phyloP scores from a whole-genome alignment of 371 early-diverging fungal species.

The Mucor irregularis region DNA sequence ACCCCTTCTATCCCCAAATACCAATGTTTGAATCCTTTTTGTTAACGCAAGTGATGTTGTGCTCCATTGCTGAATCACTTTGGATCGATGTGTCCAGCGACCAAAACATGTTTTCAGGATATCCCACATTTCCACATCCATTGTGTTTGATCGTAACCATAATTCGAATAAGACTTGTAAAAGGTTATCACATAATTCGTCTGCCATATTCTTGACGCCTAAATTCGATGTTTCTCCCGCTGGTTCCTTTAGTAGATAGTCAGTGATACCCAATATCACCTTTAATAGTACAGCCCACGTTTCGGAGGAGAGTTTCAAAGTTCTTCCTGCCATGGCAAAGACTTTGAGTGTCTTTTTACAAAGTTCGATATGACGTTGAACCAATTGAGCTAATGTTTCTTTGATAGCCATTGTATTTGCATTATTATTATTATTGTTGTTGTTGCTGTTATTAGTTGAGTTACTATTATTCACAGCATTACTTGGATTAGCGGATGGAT shows the following conservation, averaged over 20 bases:
- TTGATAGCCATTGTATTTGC: slow-evolving; percentile 14
- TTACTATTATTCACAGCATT: slow-evolving; percentile 1
- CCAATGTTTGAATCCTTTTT: slow-evolving; percentile 56
- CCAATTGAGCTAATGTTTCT: slow-evolving; percentile 38
- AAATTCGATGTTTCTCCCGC: slow-evolving; percentile 26
- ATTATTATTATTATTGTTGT: slow-evolving; percentile 4
- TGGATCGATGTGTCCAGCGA: slow-evolving; percentile 74
- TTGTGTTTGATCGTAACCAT: slow-evolving; percentile 70
- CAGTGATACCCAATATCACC: slow-evolving; percentile 71
- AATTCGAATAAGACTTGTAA: slow-evolving; percentile 70
- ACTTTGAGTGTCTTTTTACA: slow-evolving; percentile 74
- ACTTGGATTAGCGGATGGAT: slow-evolving; percentile 5
- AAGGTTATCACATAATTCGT: slow-evolving; percentile 73
- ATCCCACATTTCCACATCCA: slow-evolving; percentile 75
- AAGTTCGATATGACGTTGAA: slow-evolving; percentile 67
- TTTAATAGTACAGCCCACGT: slow-evolving; percentile 81
- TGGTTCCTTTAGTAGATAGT: slow-evolving; percentile 66
- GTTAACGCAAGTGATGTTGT: slow-evolving; percentile 61
- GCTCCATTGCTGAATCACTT: slow-evolving; percentile 73
- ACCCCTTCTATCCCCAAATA: slow-evolving; percentile 67
- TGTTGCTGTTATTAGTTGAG: slow-evolving; percentile 10
- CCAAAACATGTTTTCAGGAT: slow-evolving; percentile 59
- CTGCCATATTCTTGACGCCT: slow-evolving; percentile 66
- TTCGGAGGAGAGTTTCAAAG: slow-evolving; percentile 62
- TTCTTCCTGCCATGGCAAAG: slow-evolving; percentile 64